Evolutionary conservation across 1,284 basidiomycete species (phyloP).

Genomic region (Pseudozyma sp.): DNA sequence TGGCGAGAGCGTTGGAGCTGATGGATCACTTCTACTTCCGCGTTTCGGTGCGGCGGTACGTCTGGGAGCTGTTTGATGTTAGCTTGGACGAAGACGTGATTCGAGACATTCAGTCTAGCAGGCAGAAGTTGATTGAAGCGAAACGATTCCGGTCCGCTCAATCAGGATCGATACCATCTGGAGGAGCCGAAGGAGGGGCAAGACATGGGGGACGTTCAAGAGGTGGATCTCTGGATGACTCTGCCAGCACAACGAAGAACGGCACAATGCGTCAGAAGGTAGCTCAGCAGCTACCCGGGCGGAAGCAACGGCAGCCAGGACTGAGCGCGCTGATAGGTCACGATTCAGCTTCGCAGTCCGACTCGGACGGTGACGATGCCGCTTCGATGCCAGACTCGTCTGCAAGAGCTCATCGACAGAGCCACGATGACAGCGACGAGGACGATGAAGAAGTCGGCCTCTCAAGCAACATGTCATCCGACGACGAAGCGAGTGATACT

Average conservation of each 20-base stretch:
- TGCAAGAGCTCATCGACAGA: not conserved
- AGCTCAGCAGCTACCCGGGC: not conserved
- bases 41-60: slow-evolving; percentile 85
- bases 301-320: slow-evolving; percentile 14
- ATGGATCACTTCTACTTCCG: slow-evolving; percentile 76
- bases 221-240: slow-evolving; percentile 4
- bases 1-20: slow-evolving; percentile 57
- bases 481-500: slow-evolving; percentile 46
- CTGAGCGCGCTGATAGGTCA: slow-evolving; percentile 19
- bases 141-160: slow-evolving; percentile 14
- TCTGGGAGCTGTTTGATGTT: slow-evolving; percentile 88
- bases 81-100: slow-evolving; percentile 48
- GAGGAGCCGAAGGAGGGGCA: too few relatives aligned
- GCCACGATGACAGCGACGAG: slow-evolving; percentile 13
- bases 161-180: too few relatives aligned
- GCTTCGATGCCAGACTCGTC: not conserved
- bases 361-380: slow-evolving; percentile 17
- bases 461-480: slow-evolving; percentile 42
- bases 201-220: not conserved
- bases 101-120: slow-evolving; percentile 22
- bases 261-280: slow-evolving; percentile 1
- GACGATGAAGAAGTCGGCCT: slow-evolving; percentile 28
- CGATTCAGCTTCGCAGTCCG: slow-evolving; percentile 17
- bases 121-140: slow-evolving; percentile 34
- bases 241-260: not conserved